Evolutionary conservation across 1,284 basidiomycete genomes (phyloP).

Genomic region (Ustilago vetiveriae): DNA sequence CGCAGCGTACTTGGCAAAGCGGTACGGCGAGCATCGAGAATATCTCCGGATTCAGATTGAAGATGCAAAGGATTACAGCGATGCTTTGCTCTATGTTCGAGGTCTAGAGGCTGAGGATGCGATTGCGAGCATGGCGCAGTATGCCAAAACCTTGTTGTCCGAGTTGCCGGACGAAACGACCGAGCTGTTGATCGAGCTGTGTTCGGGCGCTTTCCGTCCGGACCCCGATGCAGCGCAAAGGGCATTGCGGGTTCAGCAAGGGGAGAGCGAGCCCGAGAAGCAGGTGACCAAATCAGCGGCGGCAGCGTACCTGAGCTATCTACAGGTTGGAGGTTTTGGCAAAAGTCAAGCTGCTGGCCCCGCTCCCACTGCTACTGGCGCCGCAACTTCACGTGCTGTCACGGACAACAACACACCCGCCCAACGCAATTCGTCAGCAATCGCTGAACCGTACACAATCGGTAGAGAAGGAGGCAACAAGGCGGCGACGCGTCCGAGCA

Average conservation of each 20-base stretch:
- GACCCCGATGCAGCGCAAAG: constrained; percentile 12
- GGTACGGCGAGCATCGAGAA: constrained; percentile 89
- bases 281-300: constrained; percentile 20
- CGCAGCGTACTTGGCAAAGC: constrained; percentile 90
- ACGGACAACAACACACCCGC: constrained; percentile 19
- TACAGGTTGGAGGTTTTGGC: constrained; percentile 50
- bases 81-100: constrained; percentile 83
- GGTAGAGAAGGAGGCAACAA: constrained; percentile 2
- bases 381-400: constrained; percentile 3
- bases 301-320: constrained; percentile 50
- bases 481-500: constrained; percentile 10
- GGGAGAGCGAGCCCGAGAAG: constrained; percentile 2
- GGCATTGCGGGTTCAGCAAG: not conserved
- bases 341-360: constrained; percentile 1
- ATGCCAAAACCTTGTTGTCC: constrained; percentile 73
- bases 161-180: constrained; percentile 87
- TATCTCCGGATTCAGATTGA: constrained; percentile 94
- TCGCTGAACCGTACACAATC: constrained; percentile 31
- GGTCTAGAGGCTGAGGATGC: constrained; percentile 77
- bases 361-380: not conserved
- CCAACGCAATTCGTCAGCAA: constrained; percentile 26
- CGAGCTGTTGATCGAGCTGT: constrained; percentile 87
- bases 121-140: constrained; percentile 61
- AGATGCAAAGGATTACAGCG: constrained; percentile 82
- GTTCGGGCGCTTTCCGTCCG: constrained; percentile 73